Conservation (phyloP, 148 eudicot species). For the Dianthus caryophyllus region DNA sequence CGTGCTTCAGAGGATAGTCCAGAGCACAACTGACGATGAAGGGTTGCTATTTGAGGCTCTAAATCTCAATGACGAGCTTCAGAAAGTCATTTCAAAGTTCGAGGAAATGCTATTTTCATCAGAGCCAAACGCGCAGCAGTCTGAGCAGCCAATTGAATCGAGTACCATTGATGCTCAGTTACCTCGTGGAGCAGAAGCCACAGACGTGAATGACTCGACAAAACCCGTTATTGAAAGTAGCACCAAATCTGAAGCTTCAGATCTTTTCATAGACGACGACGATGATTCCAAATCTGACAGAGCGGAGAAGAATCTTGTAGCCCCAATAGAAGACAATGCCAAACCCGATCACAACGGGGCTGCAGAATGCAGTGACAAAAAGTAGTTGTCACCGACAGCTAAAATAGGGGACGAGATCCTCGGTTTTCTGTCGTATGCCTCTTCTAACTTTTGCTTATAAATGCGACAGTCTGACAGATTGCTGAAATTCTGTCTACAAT, state of each 20-base stretch:
- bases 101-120: conserved; percentile 46
- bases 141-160: conserved; percentile 19
- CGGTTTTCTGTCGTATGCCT: background rate
- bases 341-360: background rate
- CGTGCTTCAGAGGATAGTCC: conserved; percentile 65
- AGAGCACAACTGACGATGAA: conserved; percentile 81
- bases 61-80: conserved; percentile 87
- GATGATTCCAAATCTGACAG: background rate
- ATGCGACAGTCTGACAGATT: background rate
- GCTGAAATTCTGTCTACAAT: background rate
- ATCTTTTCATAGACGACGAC: conserved; percentile 2
- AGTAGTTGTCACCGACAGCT: conserved; percentile 1
- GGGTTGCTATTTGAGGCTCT: conserved; percentile 79
- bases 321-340: too few relatives aligned
- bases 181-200: conserved; percentile 11
- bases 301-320: background rate
- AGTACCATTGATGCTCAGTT: conserved; percentile 16
- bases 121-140: conserved; percentile 25
- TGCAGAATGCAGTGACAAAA: conserved; percentile 15
- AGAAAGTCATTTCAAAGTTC: conserved; percentile 57
- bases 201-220: conserved; percentile 12
- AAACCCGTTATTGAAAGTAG: conserved; percentile 16
- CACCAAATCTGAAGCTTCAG: conserved; percentile 15
- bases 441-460: conserved; percentile 3
- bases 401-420: conserved; percentile 9